Evolutionary conservation across 441 rosid genomes (phyloP).

Genomic region (Aquilaria agallochum): DNA sequence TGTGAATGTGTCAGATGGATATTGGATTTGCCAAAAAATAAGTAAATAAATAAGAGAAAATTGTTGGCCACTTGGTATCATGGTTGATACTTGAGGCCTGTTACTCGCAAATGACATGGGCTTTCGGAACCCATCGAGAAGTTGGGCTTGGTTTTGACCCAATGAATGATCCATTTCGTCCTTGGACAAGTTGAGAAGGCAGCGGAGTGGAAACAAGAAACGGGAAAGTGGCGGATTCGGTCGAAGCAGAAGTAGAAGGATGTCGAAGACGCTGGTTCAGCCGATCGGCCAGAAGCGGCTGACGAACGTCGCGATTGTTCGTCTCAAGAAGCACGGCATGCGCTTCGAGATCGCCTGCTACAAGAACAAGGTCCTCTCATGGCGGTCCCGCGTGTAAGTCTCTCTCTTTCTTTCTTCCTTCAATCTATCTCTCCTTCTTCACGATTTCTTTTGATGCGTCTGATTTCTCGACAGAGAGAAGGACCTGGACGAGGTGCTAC

Average conservation of each 20-base stretch:
- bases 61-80: no score
- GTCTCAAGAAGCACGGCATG: slow-evolving; percentile 79
- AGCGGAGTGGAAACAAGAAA: no score
- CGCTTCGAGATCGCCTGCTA: slow-evolving; percentile 98
- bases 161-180: no score
- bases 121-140: no score
- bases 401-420: not conserved
- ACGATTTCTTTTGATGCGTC: not conserved
- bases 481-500: slow-evolving; percentile 94
- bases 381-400: slow-evolving; percentile 97
- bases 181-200: no score
- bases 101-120: no score
- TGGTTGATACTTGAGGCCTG: no score
- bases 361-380: slow-evolving; percentile 97
- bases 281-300: slow-evolving; percentile 95
- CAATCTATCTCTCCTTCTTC: not conserved
- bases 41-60: no score
- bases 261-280: slow-evolving; percentile 78
- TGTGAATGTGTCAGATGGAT: no score
- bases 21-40: no score
- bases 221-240: slow-evolving; percentile 4
- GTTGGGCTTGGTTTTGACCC: no score
- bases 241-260: slow-evolving; percentile 16
- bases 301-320: slow-evolving; percentile 94
- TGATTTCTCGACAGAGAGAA: slow-evolving; percentile 55